Evolutionary conservation across 2,329 filamentous ascomycete genomes (phyloP).

Genomic region (Exophiala mesophila): DNA sequence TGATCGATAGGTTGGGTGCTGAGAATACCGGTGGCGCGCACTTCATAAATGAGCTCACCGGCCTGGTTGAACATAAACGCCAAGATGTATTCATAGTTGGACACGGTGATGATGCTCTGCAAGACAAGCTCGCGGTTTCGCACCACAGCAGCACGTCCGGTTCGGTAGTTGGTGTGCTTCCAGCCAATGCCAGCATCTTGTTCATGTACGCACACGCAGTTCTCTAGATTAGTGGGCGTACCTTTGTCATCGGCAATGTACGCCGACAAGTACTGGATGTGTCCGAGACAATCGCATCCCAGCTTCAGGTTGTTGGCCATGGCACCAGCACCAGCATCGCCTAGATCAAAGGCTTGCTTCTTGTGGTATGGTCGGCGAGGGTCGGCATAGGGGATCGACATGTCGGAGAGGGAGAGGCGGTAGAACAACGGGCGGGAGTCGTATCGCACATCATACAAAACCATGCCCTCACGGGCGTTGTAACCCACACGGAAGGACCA

Average conservation of each 20-base stretch:
- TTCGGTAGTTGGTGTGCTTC: conserved; percentile 69
- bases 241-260: conserved; percentile 58
- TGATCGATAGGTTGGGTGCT: conserved; percentile 62
- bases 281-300: conserved; percentile 66
- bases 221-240: conserved; percentile 55
- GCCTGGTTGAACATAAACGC: conserved; percentile 69
- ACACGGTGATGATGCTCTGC: conserved; percentile 65
- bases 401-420: conserved; percentile 61
- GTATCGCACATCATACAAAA: conserved; percentile 62
- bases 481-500: conserved; percentile 59
- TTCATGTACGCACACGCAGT: conserved; percentile 65
- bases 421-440: conserved; percentile 63
- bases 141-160: conserved; percentile 57
- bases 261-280: conserved; percentile 62
- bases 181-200: conserved; percentile 65
- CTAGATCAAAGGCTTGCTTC: conserved; percentile 66
- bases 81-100: conserved; percentile 70
- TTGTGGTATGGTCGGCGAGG: conserved; percentile 64
- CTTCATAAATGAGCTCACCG: conserved; percentile 62
- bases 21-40: conserved; percentile 64
- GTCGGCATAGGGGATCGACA: conserved; percentile 59
- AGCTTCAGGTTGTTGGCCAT: conserved; percentile 66
- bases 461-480: conserved; percentile 61
- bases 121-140: conserved; percentile 62
- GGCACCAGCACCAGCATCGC: conserved; percentile 61